Evolutionary conservation across 257 asterid genomes (phyloP), one percentile per base, ranked within the genome.

Genomic region (Nicotiana knightiana): DNA sequence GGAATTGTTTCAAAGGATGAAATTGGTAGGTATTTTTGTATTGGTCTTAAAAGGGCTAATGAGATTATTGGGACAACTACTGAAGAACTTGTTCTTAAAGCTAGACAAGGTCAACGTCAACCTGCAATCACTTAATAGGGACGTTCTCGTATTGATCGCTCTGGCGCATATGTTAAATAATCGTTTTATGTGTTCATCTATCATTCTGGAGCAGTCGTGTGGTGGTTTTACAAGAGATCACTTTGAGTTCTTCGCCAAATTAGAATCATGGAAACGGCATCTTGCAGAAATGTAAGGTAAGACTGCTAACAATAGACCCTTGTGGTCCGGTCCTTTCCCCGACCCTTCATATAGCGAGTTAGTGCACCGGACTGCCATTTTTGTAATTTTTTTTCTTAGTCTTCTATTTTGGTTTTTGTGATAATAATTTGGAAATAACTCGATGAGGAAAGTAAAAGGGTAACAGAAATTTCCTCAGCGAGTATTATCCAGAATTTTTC

Each of bases 21-120:
- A 12, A 92, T 93, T 62, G 98, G 98, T 87, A 84, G 97, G 85
- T 95, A 92, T 85, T 91, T 81, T 82, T 93, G 94, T 26, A 97
- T 93, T 24, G 97, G 97, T 18, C 92, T 96, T 17, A 94, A 89
- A 92, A 95, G 97, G 35, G 99, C 97, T 63, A 96, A 94, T 81
- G 97, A 94, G 90, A 94, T 96, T 85, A 96, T 96, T 77, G 99
- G 99, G 83, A 88, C 89, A 62, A 96, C 99, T 3, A 96, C 99
- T 3, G 99, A 96, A 86, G 99, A 96, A 75, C 89, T 93, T 71
- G 97, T 96, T 77, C 91, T 93, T 59, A 96, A 93, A 87, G 99
- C 99, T 58, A 90, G 71, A 83, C 97, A 89, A 70, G 86, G 88
- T 24, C 59, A 71, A 5, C 85, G 88, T 21, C 59, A 70, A 3